A percentile compares a stretch with the other conserved stretches of the same genome.
phyloP scores from a whole-genome alignment of 768 basidiomycete species.

The Rhizopogon vesiculosus region DNA sequence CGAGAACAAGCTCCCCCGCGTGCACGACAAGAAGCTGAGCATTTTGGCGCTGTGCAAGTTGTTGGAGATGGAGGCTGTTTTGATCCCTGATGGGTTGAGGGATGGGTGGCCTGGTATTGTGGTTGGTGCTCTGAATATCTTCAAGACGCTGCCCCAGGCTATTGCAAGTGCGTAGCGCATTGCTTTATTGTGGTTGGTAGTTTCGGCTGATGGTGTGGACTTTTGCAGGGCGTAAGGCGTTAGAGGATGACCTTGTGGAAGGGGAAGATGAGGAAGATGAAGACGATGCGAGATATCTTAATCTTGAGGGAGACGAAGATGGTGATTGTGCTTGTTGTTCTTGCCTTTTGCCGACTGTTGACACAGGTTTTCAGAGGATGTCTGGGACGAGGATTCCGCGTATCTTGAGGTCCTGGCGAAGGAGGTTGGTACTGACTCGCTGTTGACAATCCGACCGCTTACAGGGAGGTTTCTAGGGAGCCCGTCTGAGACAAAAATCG shows the following conservation, averaged over 20 bases:
- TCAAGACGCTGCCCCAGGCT: constrained; percentile 76
- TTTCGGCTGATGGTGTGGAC: constrained; percentile 1
- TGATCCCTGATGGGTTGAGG: constrained; percentile 54
- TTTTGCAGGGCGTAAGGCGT: constrained; percentile 49
- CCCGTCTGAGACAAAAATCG: constrained; percentile 63
- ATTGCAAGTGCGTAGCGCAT: constrained; percentile 54
- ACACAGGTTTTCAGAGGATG: constrained; percentile 53
- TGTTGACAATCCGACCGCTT: neutral
- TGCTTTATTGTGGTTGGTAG: neutral
- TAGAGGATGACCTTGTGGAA: constrained; percentile 46
- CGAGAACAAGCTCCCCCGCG: constrained; percentile 62
- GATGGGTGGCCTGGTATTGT: constrained; percentile 78
- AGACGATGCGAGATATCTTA: constrained; percentile 49
- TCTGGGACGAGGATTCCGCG: constrained; percentile 87
- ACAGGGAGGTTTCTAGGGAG: constrained; percentile 42
- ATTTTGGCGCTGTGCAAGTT: constrained; percentile 73
- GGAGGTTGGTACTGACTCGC: constrained; percentile 45
- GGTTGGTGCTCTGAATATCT: constrained; percentile 62
- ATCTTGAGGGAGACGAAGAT: constrained; percentile 62
- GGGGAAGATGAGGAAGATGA: constrained; percentile 42
- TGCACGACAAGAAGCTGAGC: constrained; percentile 87
- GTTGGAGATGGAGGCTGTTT: constrained; percentile 60
- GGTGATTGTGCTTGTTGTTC: constrained; percentile 28
- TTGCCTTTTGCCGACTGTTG: neutral
- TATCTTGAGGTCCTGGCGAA: constrained; percentile 84